These are phyloP conservation scores for Silene latifolia DNA, from an alignment of 148 eudicot species.

Conservation along the genomic window DNA sequence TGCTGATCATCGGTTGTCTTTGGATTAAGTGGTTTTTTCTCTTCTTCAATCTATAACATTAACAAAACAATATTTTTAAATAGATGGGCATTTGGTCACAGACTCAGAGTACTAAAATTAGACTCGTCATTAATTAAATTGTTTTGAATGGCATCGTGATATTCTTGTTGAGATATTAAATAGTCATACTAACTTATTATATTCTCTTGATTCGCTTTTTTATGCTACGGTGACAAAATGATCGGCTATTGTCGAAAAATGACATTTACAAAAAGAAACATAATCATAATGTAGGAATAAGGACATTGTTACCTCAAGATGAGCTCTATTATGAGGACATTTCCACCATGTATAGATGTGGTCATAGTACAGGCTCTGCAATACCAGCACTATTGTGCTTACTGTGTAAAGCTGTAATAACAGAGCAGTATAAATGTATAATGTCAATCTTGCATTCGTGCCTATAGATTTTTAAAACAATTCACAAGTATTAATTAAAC, in stretches of 20 bases:
- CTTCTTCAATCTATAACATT: slow-evolving; percentile 38
- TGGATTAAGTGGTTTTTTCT: slow-evolving; percentile 43
- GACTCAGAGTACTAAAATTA: not conserved
- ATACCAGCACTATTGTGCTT: slow-evolving; percentile 69
- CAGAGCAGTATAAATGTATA: not conserved
- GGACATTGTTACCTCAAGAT: slow-evolving; percentile 34
- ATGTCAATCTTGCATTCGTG: no score
- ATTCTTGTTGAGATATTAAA: no score
- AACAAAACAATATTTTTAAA: not conserved
- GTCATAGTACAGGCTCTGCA: slow-evolving; percentile 86
- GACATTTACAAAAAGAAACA: not conserved
- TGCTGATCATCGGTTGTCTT: slow-evolving; percentile 26
- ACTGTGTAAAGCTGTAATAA: slow-evolving; percentile 65
- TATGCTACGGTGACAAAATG: no score
- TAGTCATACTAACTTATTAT: no score
- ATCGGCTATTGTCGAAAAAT: not conserved
- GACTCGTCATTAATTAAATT: not conserved
- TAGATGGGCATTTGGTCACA: not conserved
- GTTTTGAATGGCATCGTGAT: no score
- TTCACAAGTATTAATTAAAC: no score
- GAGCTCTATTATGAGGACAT: slow-evolving; percentile 16
- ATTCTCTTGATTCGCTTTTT: no score
- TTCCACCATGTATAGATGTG: slow-evolving; percentile 49
- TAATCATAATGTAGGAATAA: not conserved
- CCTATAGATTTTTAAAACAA: no score